Conservation (phyloP, 345 rosid species). For the Aquilaria yunnanensis region DNA sequence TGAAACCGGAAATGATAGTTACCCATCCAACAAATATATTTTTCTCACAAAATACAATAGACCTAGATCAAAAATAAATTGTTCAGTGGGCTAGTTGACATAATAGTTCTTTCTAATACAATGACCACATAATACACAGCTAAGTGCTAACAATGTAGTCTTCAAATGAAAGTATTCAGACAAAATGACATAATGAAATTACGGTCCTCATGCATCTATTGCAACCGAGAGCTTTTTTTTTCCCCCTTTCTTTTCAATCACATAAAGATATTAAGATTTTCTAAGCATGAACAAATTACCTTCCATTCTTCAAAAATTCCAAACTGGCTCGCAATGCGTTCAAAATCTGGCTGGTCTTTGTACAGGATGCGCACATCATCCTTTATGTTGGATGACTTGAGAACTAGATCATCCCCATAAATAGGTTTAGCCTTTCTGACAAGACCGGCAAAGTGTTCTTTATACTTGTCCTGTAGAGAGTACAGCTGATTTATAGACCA, state of each 20-base stretch:
- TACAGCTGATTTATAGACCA: constrained; percentile 10
- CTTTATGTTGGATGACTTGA: constrained; percentile 48
- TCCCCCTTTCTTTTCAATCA: background rate
- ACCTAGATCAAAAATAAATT: too few species aligned
- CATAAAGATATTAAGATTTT: constrained; percentile 1
- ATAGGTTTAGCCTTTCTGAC: constrained; percentile 66
- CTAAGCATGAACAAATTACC: constrained; percentile 31
- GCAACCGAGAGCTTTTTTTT: background rate
- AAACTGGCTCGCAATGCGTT: constrained; percentile 68
- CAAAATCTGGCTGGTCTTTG: constrained; percentile 69
- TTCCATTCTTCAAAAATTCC: constrained; percentile 98
- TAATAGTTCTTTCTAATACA: too few species aligned
- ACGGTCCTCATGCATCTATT: background rate
- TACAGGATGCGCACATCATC: constrained; percentile 76
- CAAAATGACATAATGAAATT: too few species aligned
- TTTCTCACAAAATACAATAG: too few species aligned
- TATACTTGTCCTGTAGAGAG: constrained; percentile 59
- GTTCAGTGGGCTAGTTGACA: too few species aligned
- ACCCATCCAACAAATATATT: too few species aligned
- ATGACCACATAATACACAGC: too few species aligned
- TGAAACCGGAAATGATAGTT: too few species aligned
- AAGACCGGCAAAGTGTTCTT: constrained; percentile 51
- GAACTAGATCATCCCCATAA: constrained; percentile 58
- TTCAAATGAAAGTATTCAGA: too few species aligned
- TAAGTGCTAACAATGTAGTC: too few species aligned